A percentile compares a stretch with the other conserved stretches of the same genome.
These are phyloP conservation scores for Phytopythium kandeliae DNA, from an alignment of 352 stramenopile species.

Conservation along the genomic window DNA sequence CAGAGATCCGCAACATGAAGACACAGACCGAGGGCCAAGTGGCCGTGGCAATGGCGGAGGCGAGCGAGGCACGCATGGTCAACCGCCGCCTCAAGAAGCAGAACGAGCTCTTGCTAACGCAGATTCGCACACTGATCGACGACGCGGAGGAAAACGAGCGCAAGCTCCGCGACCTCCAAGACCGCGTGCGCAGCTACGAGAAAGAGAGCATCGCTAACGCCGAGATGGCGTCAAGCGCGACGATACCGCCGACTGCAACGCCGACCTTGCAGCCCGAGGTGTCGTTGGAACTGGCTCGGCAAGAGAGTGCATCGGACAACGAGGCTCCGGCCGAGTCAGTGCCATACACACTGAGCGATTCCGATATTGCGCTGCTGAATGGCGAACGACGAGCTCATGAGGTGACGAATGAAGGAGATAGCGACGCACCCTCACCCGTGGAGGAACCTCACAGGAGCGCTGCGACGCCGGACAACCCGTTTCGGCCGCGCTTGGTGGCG, in stretches of 20 bases:
- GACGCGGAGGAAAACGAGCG: constrained; percentile 42
- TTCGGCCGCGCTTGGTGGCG: constrained; percentile 39
- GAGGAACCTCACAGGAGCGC: not conserved
- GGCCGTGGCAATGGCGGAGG: constrained; percentile 78
- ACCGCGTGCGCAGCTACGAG: constrained; percentile 13
- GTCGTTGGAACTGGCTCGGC: not conserved
- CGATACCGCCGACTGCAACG: not conserved
- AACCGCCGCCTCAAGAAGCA: constrained; percentile 79
- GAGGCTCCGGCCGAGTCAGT: constrained; percentile 13
- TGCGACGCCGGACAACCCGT: constrained; percentile 19
- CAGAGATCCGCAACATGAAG: constrained; percentile 74
- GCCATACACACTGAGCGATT: constrained; percentile 62
- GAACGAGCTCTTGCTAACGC: constrained; percentile 73
- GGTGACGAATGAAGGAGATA: not conserved
- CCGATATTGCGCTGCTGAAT: constrained; percentile 74
- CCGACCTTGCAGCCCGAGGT: not conserved
- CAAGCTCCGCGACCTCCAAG: constrained; percentile 29
- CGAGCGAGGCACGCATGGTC: constrained; percentile 82
- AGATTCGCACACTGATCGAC: constrained; percentile 71
- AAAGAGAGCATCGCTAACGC: not conserved
- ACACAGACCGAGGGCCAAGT: constrained; percentile 71
- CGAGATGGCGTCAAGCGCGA: not conserved
- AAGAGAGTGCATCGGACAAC: constrained; percentile 2
- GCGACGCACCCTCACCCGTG: not conserved
- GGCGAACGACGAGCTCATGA: constrained; percentile 19